Evolutionary conservation across 2,329 filamentous ascomycete species (phyloP), one percentile per base, ranked within the genome.

Genomic region (Calycina herbarum): DNA sequence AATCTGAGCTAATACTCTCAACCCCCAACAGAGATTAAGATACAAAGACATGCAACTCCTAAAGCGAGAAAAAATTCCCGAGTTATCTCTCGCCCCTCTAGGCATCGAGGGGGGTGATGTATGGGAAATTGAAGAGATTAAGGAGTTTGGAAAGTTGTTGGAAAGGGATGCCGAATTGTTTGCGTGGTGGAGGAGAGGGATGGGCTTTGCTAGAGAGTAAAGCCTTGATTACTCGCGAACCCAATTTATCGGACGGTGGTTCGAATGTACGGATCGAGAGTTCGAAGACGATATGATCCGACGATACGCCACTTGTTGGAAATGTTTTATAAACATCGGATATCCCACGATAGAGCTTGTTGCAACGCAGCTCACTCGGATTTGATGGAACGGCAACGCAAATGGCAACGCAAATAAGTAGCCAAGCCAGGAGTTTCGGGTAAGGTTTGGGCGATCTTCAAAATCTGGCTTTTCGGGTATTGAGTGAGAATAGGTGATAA

Each of bases 21-120:
- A 33, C 31, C 31, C 31, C 31, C 31, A 33, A 73, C 35, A 62
- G 72, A 74, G 74, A 66, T 58, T 75, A n/a, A 64, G 73, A 61
- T 74, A 74, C 38, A 75, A 74, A 56, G 71, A 75, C 65, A 74
- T 71, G 51, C 70, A 69, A 13, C 61, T 75, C 5, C 45, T 73
- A 61, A 73, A 71, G 57, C 72, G 68, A 57, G 73, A 74, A 45
- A 57, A 45, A 1, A 67, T 74, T 1, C 40, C 63, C 7, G 35
- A 35, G 17, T 48, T 38, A 2, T 61, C 64, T 11, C 59, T 74
- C 31, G 59, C 45, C 3, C 61, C 65, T 5, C 57, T 74, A 15
- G 63, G 64, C 38, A 54, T 74, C 11, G 61, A 61, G 2, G 42
- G 59, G 11, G 73, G 73, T 10, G 62, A 51, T 29, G 68, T 74